Evolutionary conservation across 805 yeast species (phyloP), one percentile per base, ranked within the genome.

Genomic region (Jamesozyma piceae): DNA sequence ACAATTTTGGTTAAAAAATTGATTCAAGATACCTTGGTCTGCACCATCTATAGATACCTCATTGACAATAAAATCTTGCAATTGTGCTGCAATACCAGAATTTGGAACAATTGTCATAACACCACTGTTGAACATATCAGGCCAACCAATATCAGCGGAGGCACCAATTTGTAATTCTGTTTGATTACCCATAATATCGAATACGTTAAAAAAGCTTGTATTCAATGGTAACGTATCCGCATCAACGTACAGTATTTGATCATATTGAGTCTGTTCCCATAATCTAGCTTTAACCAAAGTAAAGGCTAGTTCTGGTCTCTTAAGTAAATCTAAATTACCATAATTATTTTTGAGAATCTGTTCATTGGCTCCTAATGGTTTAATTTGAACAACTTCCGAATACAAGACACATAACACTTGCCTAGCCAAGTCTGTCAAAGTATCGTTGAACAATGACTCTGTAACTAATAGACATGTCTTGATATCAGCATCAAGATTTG

Each of bases 21-120:
- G 84, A 61, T 88, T 88, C 48, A 88, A 67, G 30, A 88, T 68
- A 11, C 97, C 97, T 62, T 88, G 97, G 63, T 88, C 97, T 2
- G 95, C 90, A 34, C 95, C 95, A 62, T 88, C 97, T 52, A 86
- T 84, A 1, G 78, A 66, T 13, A 52, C 52, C 11, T 49, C 47
- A 11, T 45, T 34, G 2, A 45, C 42, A 15, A 65, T 57, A 27
- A 62, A 60, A 2, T 48, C 38, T 22, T 58, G 46, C 38, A 87
- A 67, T 27, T 65, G 63, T 3, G 58, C 46, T 50, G 66, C 79
- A 18, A 68, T 71, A 0, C 50, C 46, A 1, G 48, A 32, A 49
- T 68, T 65, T 3, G 95, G 95, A 29, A 69, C 67, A 22, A 78
- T 57, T 3, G 78, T 66, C 54, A 86, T 68, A 18, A 86, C 75